These are phyloP conservation scores for Rhizopogon hawkerae DNA, from an alignment of 1,284 basidiomycete species.

Conservation along the genomic window DNA sequence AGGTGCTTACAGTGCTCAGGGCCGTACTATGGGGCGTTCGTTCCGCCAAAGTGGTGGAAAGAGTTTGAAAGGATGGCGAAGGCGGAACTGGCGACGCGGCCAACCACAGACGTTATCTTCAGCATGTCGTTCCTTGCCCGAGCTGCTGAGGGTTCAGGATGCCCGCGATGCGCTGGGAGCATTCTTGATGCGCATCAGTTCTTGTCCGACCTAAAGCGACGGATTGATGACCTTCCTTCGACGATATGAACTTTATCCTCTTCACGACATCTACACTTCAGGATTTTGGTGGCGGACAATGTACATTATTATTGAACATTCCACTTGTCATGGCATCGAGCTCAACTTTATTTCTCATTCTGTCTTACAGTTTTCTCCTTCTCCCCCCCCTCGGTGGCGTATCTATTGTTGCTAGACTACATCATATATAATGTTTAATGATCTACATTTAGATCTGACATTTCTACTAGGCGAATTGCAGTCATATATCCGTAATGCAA, in stretches of 20 bases:
- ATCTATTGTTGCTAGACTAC: too few relatives aligned
- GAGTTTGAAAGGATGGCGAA: slow-evolving; percentile 48
- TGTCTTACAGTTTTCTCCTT: too few relatives aligned
- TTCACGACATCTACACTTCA: neutral
- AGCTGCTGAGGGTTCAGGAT: slow-evolving; percentile 41
- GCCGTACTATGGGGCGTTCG: slow-evolving; percentile 36
- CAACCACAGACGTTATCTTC: slow-evolving; percentile 54
- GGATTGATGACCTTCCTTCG: slow-evolving; percentile 52
- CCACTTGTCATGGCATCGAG: neutral
- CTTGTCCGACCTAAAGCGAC: slow-evolving; percentile 43
- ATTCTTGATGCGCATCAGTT: slow-evolving; percentile 52
- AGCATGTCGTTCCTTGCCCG: slow-evolving; percentile 49
- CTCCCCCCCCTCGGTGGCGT: too few relatives aligned
- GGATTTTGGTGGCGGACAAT: too few relatives aligned
- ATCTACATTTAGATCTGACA: too few relatives aligned
- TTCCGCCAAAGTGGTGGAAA: slow-evolving; percentile 60
- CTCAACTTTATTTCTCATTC: too few relatives aligned
- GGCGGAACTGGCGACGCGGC: slow-evolving; percentile 47
- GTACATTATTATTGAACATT: neutral
- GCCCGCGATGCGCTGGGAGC: slow-evolving; percentile 53
- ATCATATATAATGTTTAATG: too few relatives aligned
- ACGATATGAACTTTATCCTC: slow-evolving; percentile 34
- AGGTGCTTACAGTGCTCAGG: slow-evolving; percentile 64
- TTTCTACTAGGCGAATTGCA: too few relatives aligned
- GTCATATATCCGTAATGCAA: too few relatives aligned